Base-by-base conservation (phyloP, 148 eudicot genomes). In the Limonium bicolor region DNA sequence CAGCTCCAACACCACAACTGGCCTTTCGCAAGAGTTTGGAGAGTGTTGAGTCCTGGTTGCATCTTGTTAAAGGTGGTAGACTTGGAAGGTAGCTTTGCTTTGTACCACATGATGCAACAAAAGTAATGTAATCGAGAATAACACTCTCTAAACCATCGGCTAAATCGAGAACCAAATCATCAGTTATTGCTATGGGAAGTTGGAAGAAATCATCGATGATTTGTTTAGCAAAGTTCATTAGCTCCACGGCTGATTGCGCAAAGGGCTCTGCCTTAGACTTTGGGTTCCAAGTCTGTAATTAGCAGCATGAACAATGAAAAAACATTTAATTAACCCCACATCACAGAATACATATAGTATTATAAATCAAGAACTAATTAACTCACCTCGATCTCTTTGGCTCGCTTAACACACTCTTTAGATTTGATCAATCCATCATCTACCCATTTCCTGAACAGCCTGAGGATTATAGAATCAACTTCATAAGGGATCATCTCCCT, bases 71-170 rank as follows among this genome's bases (percentile, higher is more conserved):
- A 3, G 99, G 88, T 28, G 95, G 99, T 3, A 90, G 93, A 17
- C 93, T 68, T 3, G 99, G 99, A 20, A 90, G 45, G 41, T 84
- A 90, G 48, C 84, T 84, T 58, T 84, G 93, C 42, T 85, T 90
- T 41, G 88, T 75, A 90, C 99, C 99, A 51, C 99, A 90, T 30
- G 95, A 76, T 31, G 87, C 76, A 44, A 77, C 84, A 37, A 77
- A 84, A 36, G 78, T 62, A 20, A 73, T 64, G 55, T 84, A 90
- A 1, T 90, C 95, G 23, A 69, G 67, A 34, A 85, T 54, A n/a
- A 84, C 55, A 48, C 68, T 63, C 58, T 90, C 88, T 4, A 90
- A 54, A 18, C 80, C 88, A 41, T 70, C 64, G 29, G 79, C 77
- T 35, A 90, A 58, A 44, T 73, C 77, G 45, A 58, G 63, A 33